Conservation (phyloP, 352 stramenopile genomes). For the Pythium phragmiticola region DNA sequence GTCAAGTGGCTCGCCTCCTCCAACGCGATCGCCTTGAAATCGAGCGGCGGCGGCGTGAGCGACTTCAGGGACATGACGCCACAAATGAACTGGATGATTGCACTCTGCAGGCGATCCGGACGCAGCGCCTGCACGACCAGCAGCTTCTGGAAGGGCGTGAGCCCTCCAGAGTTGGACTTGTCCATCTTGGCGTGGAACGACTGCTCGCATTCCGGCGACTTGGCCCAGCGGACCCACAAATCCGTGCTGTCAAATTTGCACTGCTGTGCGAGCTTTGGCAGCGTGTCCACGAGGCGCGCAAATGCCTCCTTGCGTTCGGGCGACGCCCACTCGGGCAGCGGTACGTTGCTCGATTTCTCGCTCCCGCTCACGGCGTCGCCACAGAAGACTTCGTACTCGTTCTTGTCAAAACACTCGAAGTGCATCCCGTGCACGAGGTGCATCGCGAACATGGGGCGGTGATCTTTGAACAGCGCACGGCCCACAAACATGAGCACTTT, state of each 20-base stretch:
- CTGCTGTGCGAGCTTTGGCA: conserved; percentile 62
- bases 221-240: conserved; percentile 90
- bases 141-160: conserved; percentile 92
- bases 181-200: conserved; percentile 90
- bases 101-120: conserved; percentile 88
- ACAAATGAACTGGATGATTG: conserved; percentile 90
- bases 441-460: conserved; percentile 93
- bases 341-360: conserved; percentile 25
- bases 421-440: conserved; percentile 94
- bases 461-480: conserved; percentile 92
- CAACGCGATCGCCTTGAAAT: conserved; percentile 66
- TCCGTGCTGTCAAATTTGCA: conserved; percentile 84
- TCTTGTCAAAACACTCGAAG: conserved; percentile 87
- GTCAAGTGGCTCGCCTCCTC: conserved; percentile 74
- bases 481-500: conserved; percentile 92
- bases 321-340: conserved; percentile 76
- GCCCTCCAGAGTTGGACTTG: conserved; percentile 39
- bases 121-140: conserved; percentile 91
- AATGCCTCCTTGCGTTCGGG: conserved; percentile 88
- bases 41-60: conserved; percentile 76
- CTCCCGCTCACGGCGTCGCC: conserved; percentile 62
- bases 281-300: conserved; percentile 62
- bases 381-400: conserved; percentile 94
- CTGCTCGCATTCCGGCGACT: conserved; percentile 87
- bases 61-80: conserved; percentile 86